Evolutionary conservation across 1,284 basidiomycete species (phyloP).

Genomic region (Anthracocystis setariae): DNA sequence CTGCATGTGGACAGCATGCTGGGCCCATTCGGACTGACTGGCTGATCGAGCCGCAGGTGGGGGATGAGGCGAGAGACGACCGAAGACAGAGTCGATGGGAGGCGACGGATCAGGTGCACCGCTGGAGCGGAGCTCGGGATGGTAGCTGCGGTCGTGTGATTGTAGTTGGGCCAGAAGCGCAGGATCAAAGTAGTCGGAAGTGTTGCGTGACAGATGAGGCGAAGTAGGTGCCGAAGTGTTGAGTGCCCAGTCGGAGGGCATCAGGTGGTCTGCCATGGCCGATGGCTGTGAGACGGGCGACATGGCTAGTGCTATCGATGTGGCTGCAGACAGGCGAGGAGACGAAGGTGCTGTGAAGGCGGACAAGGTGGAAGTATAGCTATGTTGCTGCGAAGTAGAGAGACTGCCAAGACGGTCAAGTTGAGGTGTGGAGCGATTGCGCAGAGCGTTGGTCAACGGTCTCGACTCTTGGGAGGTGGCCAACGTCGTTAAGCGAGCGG

Average conservation of each 20-base stretch:
- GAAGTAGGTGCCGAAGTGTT: conserved; percentile 27
- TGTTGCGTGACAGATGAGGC: conserved; percentile 23
- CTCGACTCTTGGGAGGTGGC: conserved; percentile 11
- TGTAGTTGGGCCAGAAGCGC: conserved; percentile 31
- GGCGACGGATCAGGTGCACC: conserved; percentile 12
- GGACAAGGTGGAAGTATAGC: not conserved
- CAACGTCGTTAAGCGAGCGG: not conserved
- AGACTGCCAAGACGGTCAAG: conserved; percentile 23
- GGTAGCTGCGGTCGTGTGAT: conserved; percentile 26
- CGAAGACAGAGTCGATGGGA: conserved; percentile 72
- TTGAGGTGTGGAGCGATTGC: conserved; percentile 41
- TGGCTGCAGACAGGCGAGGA: conserved; percentile 16
- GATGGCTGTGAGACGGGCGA: conserved; percentile 28
- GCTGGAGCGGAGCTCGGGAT: conserved; percentile 29
- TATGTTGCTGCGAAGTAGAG: conserved; percentile 14
- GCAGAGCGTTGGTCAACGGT: conserved; percentile 14
- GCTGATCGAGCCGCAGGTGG: conserved; percentile 91
- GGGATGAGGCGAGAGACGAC: conserved; percentile 91
- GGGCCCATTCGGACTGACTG: conserved; percentile 80
- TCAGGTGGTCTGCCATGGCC: conserved; percentile 17
- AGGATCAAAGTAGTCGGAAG: conserved; percentile 45
- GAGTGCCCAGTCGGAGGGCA: conserved; percentile 27
- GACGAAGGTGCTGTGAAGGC: conserved; percentile 31
- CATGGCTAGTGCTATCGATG: conserved; percentile 34
- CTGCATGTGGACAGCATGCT: conserved; percentile 45